Percentiles rank a stretch among this genome's conserved stretches.
phyloP scores from a whole-genome alignment of 208 protist genomes.

The Trypanosoma avium region DNA sequence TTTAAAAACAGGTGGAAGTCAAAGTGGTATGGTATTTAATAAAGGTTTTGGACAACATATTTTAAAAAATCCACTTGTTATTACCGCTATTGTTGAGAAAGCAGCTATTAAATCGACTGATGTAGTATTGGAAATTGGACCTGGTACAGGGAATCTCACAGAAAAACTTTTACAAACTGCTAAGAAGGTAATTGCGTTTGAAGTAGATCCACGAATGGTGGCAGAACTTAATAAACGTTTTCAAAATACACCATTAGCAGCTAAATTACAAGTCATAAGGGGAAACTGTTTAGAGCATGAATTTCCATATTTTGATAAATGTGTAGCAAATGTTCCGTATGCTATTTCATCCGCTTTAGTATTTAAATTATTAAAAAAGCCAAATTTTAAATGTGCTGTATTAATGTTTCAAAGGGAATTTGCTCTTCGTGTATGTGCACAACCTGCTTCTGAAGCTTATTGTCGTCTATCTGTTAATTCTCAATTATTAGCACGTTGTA shows the following conservation, averaged over 20 bases:
- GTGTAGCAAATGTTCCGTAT: slow-evolving; percentile 99
- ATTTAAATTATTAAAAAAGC: slow-evolving; percentile 98
- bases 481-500: slow-evolving; percentile 97
- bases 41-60: slow-evolving; percentile 99
- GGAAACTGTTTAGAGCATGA: slow-evolving; percentile 98
- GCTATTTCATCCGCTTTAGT: slow-evolving; percentile 99
- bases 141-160: slow-evolving; percentile 99
- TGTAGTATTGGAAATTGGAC: slow-evolving; percentile 99
- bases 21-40: slow-evolving; percentile 94
- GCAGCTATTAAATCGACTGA: slow-evolving; percentile 96
- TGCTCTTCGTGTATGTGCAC: slow-evolving; percentile 97
- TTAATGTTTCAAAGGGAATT: slow-evolving; percentile 99
- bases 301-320: slow-evolving; percentile 99
- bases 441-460: slow-evolving; percentile 97
- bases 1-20: slow-evolving; percentile 69
- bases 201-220: slow-evolving; percentile 99
- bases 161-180: slow-evolving; percentile 96
- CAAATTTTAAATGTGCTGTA: slow-evolving; percentile 95
- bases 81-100: slow-evolving; percentile 98
- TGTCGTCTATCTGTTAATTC: slow-evolving; percentile 99
- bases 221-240: slow-evolving; percentile 99
- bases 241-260: slow-evolving; percentile 80
- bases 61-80: slow-evolving; percentile 98
- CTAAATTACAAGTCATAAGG: slow-evolving; percentile 97
- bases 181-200: slow-evolving; percentile 99